Evolutionary conservation across 2,329 filamentous ascomycete genomes (phyloP).

Genomic region (Monosporascus sp.): DNA sequence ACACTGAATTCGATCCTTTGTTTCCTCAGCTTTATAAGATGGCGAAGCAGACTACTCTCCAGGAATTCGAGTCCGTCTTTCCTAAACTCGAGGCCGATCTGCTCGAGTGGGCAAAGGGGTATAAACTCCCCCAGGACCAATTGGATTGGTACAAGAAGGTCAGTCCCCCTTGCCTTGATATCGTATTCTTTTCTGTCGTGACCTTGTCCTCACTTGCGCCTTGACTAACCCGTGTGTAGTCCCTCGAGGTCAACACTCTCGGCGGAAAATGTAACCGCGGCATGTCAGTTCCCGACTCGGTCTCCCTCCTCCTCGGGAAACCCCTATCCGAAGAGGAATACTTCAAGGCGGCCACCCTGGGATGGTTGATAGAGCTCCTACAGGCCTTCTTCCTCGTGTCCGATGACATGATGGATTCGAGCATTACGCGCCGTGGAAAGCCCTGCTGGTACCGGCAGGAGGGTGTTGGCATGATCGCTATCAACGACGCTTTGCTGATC

Average conservation of each 20-base stretch:
- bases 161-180: conserved; percentile 16
- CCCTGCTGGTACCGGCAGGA: conserved; percentile 95
- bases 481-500: conserved; percentile 98
- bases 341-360: conserved; percentile 80
- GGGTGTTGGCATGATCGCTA: conserved; percentile 89
- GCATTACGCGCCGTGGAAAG: conserved; percentile 87
- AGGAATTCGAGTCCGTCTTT: conserved; percentile 88
- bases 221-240: conserved; percentile 43
- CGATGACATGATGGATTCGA: conserved; percentile 97
- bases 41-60: conserved; percentile 68
- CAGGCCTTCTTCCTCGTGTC: conserved; percentile 98
- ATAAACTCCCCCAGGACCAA: conserved; percentile 77
- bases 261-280: conserved; percentile 98
- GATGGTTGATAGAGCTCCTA: conserved; percentile 96
- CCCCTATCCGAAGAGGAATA: conserved; percentile 76
- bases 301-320: conserved; percentile 67
- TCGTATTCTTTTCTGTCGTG: not conserved
- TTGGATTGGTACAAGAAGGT: conserved; percentile 85
- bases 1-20: too few species aligned
- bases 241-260: conserved; percentile 76
- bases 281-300: conserved; percentile 93
- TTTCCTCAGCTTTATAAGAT: conserved; percentile 31
- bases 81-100: conserved; percentile 80
- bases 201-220: not conserved
- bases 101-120: conserved; percentile 69